Evolutionary conservation across 2,329 filamentous ascomycete species (phyloP).

Genomic region (Lachnum nothofagi): DNA sequence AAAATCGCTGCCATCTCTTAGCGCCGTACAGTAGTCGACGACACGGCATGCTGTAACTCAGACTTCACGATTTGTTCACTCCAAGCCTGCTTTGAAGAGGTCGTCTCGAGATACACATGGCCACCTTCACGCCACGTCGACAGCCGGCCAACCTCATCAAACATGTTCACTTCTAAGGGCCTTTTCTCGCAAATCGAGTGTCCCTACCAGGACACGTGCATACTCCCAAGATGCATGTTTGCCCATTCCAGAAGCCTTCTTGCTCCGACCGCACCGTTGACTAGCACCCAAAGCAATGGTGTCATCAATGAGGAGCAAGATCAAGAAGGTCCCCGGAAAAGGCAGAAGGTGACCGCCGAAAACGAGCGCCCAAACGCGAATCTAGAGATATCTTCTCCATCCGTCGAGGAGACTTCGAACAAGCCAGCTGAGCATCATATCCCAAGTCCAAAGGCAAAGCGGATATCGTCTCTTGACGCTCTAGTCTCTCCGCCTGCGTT

Average conservation of each 20-base stretch:
- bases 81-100: too few relatives aligned
- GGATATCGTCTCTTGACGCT: conserved; percentile 2
- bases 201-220: conserved; percentile 29
- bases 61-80: too few relatives aligned
- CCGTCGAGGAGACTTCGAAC: not conserved
- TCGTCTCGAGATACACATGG: not conserved
- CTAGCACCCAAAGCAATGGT: not conserved
- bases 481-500: not conserved
- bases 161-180: conserved; percentile 33
- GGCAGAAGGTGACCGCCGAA: conserved; percentile 26
- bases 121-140: not conserved
- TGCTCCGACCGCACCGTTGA: not conserved
- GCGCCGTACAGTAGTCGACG: too few relatives aligned
- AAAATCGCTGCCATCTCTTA: too few relatives aligned
- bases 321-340: conserved; percentile 34
- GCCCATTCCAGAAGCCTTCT: conserved; percentile 18
- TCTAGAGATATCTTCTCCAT: not conserved
- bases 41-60: too few relatives aligned
- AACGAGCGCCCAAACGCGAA: conserved; percentile 1
- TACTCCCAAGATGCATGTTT: conserved; percentile 33
- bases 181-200: conserved; percentile 30
- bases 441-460: not conserved
- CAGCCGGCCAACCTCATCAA: too few relatives aligned
- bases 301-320: conserved; percentile 6
- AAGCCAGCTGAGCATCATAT: not conserved